Percentiles rank a stretch among this genome's conserved stretches.
Evolutionary conservation across 2,329 filamentous ascomycete species (phyloP).

Genomic region (Neospermospora avenae): DNA sequence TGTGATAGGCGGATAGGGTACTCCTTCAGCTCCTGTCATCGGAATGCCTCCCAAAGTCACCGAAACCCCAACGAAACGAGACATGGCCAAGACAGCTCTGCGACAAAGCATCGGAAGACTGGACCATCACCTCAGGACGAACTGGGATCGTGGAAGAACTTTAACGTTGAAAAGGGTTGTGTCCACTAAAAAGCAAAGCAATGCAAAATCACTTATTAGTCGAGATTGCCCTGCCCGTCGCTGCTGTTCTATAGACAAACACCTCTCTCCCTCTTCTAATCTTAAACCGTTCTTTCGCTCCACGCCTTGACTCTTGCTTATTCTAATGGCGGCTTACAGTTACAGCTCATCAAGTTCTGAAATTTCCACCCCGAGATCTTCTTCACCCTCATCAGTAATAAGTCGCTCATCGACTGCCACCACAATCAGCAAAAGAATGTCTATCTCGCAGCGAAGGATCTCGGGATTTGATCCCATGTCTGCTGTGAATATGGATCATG

Average conservation of each 20-base stretch:
- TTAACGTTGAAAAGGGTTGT: slow-evolving; percentile 13
- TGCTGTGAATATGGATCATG: slow-evolving; percentile 49
- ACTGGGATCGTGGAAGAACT: slow-evolving; percentile 1
- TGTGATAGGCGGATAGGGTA: slow-evolving; percentile 14
- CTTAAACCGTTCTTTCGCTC: background rate
- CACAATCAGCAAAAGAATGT: slow-evolving; percentile 31
- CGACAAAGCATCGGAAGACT: slow-evolving; percentile 14
- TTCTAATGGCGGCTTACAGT: slow-evolving; percentile 30
- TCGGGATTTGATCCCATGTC: slow-evolving; percentile 31
- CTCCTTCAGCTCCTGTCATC: background rate
- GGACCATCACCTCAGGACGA: background rate
- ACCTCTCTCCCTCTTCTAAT: slow-evolving; percentile 6
- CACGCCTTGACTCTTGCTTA: background rate
- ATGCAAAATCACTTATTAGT: slow-evolving; percentile 23
- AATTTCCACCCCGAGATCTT: slow-evolving; percentile 29
- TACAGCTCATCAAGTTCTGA: slow-evolving; percentile 29
- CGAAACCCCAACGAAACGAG: slow-evolving; percentile 34
- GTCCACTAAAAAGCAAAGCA: slow-evolving; percentile 21
- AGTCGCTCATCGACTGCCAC: slow-evolving; percentile 31
- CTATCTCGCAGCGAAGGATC: slow-evolving; percentile 28
- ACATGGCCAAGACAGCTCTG: slow-evolving; percentile 19
- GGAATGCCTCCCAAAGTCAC: slow-evolving; percentile 13
- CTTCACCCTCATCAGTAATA: slow-evolving; percentile 30
- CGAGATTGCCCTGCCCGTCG: slow-evolving; percentile 1
- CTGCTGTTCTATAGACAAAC: slow-evolving; percentile 2